Evolutionary conservation across 108 stramenopile species (phyloP), one percentile per base, ranked within the genome.

Genomic region (Skeletonema marinoi): DNA sequence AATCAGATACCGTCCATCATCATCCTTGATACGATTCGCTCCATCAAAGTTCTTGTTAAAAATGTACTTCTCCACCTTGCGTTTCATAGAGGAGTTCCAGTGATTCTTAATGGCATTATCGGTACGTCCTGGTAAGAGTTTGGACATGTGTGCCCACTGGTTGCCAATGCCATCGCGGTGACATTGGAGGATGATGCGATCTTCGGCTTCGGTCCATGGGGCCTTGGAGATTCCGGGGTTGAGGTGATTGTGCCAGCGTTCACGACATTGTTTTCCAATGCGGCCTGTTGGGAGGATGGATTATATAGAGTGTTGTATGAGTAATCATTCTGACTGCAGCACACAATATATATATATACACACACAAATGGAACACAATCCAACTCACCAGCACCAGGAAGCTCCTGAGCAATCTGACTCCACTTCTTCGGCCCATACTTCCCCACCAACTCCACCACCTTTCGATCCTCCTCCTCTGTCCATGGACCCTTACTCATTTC

Each of bases 241-340:
- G 54, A 99, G 84, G 80, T 99, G 99, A 85, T 99, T 99, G 75
- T 95, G 96, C 98, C 98, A 99, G 32, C 99, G 90, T 84, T 99
- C 99, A 12, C 99, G 85, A 89, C 98, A 99, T 87, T 99, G 99
- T 86, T 99, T 99, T 25, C 99, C 99, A 67, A 95, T 96, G 13
- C 99, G 92, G 30, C 97, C 74, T 51, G 71, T 73, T n/a, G 8
- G 32, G 63, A 19, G 67, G 84, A 83, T 92, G 92, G 93, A 59
- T 83, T 84, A 44, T 36, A 54, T 59, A 66, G 65, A 33, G 86
- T 82, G 62, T 32, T 58, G 30, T 4, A 33, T 65, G 5, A 87
- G 75, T 13, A 76, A 88, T 59, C 84, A 39, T 54, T 84, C 72
- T 17, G 92, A 81, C 1, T 71, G 25, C 11, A 39, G 1, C 38